phyloP scores from a whole-genome alignment of 2,329 filamentous ascomycete species.

The Calonectria pseudoreteaudii region DNA sequence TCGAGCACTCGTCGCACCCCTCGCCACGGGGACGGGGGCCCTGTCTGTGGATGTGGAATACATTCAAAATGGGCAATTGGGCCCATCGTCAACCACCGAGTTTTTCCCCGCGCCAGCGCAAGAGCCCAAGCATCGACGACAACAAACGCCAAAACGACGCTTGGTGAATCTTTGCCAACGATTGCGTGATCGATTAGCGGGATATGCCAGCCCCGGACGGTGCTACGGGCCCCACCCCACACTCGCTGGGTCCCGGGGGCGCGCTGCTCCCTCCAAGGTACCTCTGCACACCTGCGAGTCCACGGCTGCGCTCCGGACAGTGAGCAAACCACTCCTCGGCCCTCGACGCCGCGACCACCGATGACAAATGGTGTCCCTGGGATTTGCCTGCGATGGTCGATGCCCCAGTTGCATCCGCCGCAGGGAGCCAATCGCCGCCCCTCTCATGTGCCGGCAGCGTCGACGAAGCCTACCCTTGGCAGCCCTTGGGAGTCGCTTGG shows the following conservation, averaged over 20 bases:
- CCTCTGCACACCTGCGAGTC: not conserved
- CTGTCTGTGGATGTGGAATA: not conserved
- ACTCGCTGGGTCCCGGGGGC: not conserved
- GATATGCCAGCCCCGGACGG: conserved; percentile 44
- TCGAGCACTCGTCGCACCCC: conserved; percentile 19
- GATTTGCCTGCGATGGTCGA: conserved; percentile 39
- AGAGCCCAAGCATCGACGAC: conserved; percentile 6
- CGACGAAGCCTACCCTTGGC: not conserved
- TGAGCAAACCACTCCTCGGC: conserved; percentile 19
- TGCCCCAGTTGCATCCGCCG: not conserved
- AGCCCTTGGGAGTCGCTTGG: not conserved
- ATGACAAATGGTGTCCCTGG: conserved; percentile 40
- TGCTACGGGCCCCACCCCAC: conserved; percentile 37
- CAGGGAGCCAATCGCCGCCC: conserved; percentile 31
- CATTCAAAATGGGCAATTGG: conserved; percentile 18
- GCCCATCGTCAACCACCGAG: conserved; percentile 29
- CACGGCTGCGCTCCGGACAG: conserved; percentile 4
- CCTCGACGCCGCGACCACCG: conserved; percentile 39
- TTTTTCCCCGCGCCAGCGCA: conserved; percentile 44
- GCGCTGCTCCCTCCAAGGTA: not conserved
- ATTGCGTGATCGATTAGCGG: conserved; percentile 49
- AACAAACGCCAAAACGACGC: conserved; percentile 32
- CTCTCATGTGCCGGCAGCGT: conserved; percentile 20
- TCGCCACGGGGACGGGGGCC: conserved; percentile 10
- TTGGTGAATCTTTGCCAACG: conserved; percentile 45